Evolutionary conservation across 257 asterid genomes (phyloP).

Genomic region (Ajuga chamaepitys): DNA sequence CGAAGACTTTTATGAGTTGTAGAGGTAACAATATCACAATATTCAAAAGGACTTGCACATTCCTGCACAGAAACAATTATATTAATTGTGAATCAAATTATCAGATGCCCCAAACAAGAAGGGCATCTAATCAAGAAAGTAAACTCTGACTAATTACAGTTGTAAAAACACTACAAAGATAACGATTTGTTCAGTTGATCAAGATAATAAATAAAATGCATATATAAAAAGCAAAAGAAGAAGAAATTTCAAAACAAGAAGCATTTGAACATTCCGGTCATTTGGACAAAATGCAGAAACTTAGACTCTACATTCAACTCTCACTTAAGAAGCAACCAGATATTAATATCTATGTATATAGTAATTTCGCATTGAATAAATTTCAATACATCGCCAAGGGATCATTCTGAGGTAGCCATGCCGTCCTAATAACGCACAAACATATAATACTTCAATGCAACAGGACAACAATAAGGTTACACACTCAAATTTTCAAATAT

Average conservation of each 20-base stretch:
- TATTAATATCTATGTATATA: neutral
- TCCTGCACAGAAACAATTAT: constrained; percentile 44
- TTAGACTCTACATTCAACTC: neutral
- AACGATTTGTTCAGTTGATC: neutral
- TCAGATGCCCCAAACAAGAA: neutral
- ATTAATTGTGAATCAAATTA: constrained; percentile 4
- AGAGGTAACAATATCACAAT: constrained; percentile 87
- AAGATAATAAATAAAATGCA: neutral
- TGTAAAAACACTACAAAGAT: neutral
- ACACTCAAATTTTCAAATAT: neutral
- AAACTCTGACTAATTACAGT: neutral
- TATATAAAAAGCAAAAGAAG: neutral
- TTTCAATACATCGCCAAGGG: neutral
- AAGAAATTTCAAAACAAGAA: neutral
- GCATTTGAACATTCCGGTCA: neutral
- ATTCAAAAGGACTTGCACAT: constrained; percentile 73
- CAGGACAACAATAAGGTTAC: neutral
- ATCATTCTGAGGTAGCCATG: neutral
- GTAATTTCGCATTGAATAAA: neutral
- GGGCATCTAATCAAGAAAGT: neutral
- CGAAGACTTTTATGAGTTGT: constrained; percentile 96
- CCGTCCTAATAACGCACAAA: neutral
- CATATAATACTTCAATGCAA: neutral
- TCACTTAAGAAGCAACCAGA: neutral
- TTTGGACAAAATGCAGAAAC: neutral